These are phyloP conservation scores for Cairneyella variabilis DNA, from an alignment of 495 filamentous ascomycete species.

Conservation along the genomic window DNA sequence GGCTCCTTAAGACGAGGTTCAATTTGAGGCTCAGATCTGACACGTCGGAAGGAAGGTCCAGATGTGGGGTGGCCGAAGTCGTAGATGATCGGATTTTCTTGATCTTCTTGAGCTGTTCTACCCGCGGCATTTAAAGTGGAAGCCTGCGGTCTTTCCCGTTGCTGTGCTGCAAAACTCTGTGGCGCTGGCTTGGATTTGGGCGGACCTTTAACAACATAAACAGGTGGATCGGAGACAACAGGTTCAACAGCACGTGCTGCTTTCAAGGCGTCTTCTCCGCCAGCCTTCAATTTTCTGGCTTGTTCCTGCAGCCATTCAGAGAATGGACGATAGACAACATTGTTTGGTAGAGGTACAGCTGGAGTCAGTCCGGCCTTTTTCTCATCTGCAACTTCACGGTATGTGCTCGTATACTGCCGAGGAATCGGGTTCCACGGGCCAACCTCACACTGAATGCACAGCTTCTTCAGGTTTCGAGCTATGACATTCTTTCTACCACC, in stretches of 20 bases:
- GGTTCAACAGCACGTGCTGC: not conserved
- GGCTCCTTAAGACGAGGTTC: constrained; percentile 11
- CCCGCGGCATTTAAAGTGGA: constrained; percentile 30
- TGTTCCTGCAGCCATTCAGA: constrained; percentile 29
- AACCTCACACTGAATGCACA: constrained; percentile 35
- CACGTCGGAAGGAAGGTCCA: too few relatives aligned
- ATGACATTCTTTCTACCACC: constrained; percentile 17
- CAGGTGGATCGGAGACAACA: not conserved
- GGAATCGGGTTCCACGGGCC: constrained; percentile 42
- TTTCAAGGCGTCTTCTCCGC: not conserved
- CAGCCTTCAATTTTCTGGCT: not conserved
- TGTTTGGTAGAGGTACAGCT: constrained; percentile 61
- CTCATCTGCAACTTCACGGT: constrained; percentile 66
- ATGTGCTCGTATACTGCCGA: constrained; percentile 52
- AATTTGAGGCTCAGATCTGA: too few relatives aligned
- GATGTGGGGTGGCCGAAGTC: too few relatives aligned
- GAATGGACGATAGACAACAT: constrained; percentile 63
- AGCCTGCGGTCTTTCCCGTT: constrained; percentile 34
- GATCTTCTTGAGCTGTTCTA: too few relatives aligned
- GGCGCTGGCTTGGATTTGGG: constrained; percentile 33
- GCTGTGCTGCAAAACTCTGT: constrained; percentile 58
- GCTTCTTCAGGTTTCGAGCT: constrained; percentile 24
- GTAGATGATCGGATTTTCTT: too few relatives aligned
- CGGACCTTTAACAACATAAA: not conserved
- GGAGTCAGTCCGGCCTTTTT: constrained; percentile 67